A percentile compares a stretch with the other conserved stretches of the same genome.
phyloP scores from a whole-genome alignment of 2,329 filamentous ascomycete genomes.

The Chaetothyriales sp. region DNA sequence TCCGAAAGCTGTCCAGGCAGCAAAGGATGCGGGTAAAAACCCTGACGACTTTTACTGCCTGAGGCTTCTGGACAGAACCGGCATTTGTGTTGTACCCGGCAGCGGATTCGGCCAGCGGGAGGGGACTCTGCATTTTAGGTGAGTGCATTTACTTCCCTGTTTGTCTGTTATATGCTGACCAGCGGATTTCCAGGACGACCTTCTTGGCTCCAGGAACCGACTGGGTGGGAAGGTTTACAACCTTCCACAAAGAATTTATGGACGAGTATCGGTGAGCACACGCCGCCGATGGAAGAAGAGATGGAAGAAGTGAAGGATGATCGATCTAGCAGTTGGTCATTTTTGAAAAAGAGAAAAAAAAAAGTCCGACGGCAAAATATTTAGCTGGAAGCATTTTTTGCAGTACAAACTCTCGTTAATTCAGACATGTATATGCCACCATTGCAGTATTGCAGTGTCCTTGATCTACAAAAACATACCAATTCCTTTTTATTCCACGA shows the following conservation, averaged over 20 bases:
- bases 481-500: neutral
- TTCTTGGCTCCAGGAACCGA: constrained; percentile 93
- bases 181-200: constrained; percentile 49
- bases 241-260: constrained; percentile 89
- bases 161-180: neutral
- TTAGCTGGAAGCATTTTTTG: neutral
- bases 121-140: constrained; percentile 66
- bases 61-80: constrained; percentile 78
- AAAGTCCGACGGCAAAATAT: neutral
- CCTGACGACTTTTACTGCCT: constrained; percentile 93
- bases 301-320: neutral
- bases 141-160: neutral
- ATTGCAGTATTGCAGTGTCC: neutral
- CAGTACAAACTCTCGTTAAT: neutral
- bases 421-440: neutral
- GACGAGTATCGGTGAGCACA: constrained; percentile 51
- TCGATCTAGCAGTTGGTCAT: neutral
- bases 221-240: constrained; percentile 73
- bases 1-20: constrained; percentile 59
- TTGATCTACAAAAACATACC: neutral
- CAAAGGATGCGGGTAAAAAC: constrained; percentile 53
- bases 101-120: constrained; percentile 90
- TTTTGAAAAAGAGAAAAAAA: no score
- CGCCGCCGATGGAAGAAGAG: no score
- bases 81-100: constrained; percentile 85